Evolutionary conservation across 805 yeast genomes (phyloP).

Genomic region (Ogataea thermomethanolica): DNA sequence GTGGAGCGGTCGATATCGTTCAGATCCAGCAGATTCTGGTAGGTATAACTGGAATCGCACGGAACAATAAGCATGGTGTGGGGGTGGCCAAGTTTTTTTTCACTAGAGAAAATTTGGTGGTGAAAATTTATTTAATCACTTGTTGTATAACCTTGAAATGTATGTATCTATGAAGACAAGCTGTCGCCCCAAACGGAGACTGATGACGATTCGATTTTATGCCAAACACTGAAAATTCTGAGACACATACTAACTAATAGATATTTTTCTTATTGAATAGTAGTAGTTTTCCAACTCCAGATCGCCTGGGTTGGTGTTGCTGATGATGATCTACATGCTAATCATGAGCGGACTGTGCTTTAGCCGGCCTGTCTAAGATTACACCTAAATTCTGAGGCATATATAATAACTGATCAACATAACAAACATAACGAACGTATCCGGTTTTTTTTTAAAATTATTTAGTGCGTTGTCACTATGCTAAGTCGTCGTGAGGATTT

Average conservation of each 20-base stretch:
- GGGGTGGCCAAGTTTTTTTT: slow-evolving; percentile 3
- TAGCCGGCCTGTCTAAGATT: neutral
- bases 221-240: slow-evolving; percentile 73
- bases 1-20: slow-evolving; percentile 47
- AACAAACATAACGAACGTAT: no score
- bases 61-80: slow-evolving; percentile 12
- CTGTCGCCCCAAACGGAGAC: slow-evolving; percentile 74
- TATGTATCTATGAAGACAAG: slow-evolving; percentile 50
- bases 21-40: slow-evolving; percentile 47
- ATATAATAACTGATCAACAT: no score
- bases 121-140: neutral
- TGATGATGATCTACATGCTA: slow-evolving; percentile 12
- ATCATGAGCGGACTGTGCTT: slow-evolving; percentile 5
- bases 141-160: slow-evolving; percentile 5
- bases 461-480: slow-evolving; percentile 8
- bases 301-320: neutral
- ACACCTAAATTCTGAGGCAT: slow-evolving; percentile 7
- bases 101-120: neutral
- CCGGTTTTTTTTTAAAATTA: neutral
- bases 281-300: neutral
- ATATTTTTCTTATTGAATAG: neutral
- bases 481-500: slow-evolving; percentile 7
- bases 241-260: slow-evolving; percentile 23
- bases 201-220: slow-evolving; percentile 61
- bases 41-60: slow-evolving; percentile 34